phyloP scores from a whole-genome alignment of 345 rosid genomes.

The Salix brachista region DNA sequence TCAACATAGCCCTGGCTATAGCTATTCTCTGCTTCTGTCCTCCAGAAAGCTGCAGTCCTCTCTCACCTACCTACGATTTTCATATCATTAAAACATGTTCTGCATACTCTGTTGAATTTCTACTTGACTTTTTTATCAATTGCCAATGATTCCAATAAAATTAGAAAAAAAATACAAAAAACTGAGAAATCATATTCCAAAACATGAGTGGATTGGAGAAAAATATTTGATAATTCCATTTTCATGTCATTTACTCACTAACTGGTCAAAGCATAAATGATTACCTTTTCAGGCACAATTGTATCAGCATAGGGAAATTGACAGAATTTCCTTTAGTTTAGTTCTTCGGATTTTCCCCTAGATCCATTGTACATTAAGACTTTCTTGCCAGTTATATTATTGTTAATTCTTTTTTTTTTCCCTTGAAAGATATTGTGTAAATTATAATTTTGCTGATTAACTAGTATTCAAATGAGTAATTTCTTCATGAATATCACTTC shows the following conservation, averaged over 20 bases:
- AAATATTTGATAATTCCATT: not conserved
- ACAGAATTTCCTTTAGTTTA: not conserved
- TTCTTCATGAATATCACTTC: not conserved
- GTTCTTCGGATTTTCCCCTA: not conserved
- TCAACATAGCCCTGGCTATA: conserved; percentile 95
- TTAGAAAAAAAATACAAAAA: not conserved
- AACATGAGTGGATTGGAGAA: not conserved
- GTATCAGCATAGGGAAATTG: not conserved
- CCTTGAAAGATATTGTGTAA: not conserved
- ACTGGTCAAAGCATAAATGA: not conserved
- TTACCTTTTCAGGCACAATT: not conserved
- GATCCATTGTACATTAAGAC: not conserved
- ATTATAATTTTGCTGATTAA: not conserved
- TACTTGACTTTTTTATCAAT: not conserved
- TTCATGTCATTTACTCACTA: not conserved
- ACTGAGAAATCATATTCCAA: not conserved
- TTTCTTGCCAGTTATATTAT: not conserved
- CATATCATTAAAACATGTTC: not conserved
- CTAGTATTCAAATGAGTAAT: not conserved
- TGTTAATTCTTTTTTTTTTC: not conserved
- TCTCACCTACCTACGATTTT: conserved; percentile 91
- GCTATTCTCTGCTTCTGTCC: conserved; percentile 99
- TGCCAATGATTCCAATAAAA: not conserved
- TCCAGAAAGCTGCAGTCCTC: conserved; percentile 94
- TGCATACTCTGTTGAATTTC: not conserved